Percentiles rank a stretch among this genome's conserved stretches.
phyloP scores from a whole-genome alignment of 169 alveolate species.

The Babesia gibsoni region DNA sequence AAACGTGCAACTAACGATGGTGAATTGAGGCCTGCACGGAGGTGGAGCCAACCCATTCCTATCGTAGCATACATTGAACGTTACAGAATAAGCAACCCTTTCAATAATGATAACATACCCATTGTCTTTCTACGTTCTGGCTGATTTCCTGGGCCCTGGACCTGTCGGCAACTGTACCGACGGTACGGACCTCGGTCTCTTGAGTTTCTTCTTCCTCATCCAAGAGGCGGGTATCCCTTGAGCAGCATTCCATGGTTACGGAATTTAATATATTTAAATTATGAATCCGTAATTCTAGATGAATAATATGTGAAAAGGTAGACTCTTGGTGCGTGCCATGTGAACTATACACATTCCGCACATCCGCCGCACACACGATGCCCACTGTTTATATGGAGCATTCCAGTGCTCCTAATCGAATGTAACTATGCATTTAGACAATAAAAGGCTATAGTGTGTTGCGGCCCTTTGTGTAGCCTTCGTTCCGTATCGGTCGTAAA shows the following conservation, averaged over 20 bases:
- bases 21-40: too few species aligned
- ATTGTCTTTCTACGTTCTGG: slow-evolving; percentile 64
- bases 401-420: slow-evolving; percentile 7
- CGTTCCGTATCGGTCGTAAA: too few species aligned
- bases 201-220: slow-evolving; percentile 55
- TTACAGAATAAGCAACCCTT: too few species aligned
- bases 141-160: slow-evolving; percentile 63
- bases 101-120: slow-evolving; percentile 51
- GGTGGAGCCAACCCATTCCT: too few species aligned
- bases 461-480: too few species aligned
- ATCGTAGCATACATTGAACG: too few species aligned
- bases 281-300: too few species aligned
- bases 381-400: slow-evolving; percentile 20
- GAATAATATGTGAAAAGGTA: slow-evolving; percentile 17
- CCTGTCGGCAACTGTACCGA: slow-evolving; percentile 68
- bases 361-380: slow-evolving; percentile 37
- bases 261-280: background rate
- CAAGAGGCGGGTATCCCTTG: slow-evolving; percentile 46
- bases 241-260: slow-evolving; percentile 51
- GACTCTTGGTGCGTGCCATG: slow-evolving; percentile 7
- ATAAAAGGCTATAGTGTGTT: too few species aligned
- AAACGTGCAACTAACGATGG: too few species aligned
- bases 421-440: too few species aligned
- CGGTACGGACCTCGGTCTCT: slow-evolving; percentile 52
- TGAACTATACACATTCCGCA: slow-evolving; percentile 20